A percentile compares a stretch with the other conserved stretches of the same genome.
phyloP scores from a whole-genome alignment of 2,329 filamentous ascomycete genomes.

The Fusarium acutatum region DNA sequence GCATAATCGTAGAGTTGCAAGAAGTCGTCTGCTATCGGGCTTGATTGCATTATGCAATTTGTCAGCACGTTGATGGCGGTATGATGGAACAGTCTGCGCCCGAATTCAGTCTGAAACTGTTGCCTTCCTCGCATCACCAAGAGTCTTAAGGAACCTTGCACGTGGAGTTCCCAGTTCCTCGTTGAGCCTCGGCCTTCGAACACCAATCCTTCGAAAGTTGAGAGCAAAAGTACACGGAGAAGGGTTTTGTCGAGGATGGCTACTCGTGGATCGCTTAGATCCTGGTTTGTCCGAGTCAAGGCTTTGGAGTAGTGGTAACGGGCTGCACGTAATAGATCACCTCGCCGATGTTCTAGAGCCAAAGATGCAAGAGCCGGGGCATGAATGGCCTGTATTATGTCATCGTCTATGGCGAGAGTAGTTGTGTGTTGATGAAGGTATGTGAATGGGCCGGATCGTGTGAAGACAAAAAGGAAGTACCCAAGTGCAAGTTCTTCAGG shows the following conservation, averaged over 20 bases:
- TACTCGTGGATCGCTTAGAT: not conserved
- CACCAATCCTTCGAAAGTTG: not conserved
- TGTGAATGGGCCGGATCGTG: not conserved
- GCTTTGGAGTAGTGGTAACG: conserved; percentile 1
- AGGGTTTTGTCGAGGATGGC: not conserved
- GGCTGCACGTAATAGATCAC: not conserved
- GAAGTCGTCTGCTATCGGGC: not conserved
- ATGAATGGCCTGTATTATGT: not conserved
- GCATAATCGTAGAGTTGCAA: not conserved
- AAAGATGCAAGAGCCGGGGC: not conserved
- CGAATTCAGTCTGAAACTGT: not conserved
- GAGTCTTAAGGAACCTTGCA: not conserved
- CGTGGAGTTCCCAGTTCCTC: not conserved
- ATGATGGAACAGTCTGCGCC: not conserved
- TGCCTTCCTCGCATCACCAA: not conserved
- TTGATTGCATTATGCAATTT: not conserved
- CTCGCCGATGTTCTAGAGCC: not conserved
- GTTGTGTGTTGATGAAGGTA: not conserved
- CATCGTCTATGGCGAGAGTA: not conserved
- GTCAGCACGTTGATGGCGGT: not conserved
- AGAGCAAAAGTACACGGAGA: not conserved
- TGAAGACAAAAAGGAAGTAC: not conserved
- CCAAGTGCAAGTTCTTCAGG: not conserved
- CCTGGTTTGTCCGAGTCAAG: not conserved
- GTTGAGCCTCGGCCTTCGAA: not conserved